Base-by-base conservation (phyloP, 257 asterid genomes). In the Fraxinus pennsylvanica region DNA sequence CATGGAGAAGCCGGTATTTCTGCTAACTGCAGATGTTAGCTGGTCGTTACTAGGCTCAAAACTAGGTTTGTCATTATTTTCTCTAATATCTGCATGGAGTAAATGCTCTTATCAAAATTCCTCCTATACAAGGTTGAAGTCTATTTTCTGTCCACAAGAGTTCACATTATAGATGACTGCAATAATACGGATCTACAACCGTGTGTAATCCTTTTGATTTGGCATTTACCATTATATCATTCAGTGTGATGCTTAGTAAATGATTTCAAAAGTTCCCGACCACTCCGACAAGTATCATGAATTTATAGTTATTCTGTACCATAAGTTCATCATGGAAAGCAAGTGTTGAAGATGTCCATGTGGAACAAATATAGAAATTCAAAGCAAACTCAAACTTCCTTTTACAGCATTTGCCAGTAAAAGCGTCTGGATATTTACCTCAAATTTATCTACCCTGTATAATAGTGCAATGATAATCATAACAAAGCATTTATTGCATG, bases 1-100 rank as follows among this genome's bases (percentile, higher is more conserved):
- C 14, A 6, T 59, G 67, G 52, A 21, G 66, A n/a, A 41, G 81
- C 4, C 54, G 7, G 63, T 39, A 52, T 29, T 73, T 73, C 80
- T 43, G 81, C 30, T 81, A 61, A 74, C 52, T 68, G 71, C 39
- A 67, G 50, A 72, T 45, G 43, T 30, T 27, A 57, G 57, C 76
- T 65, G 63, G 21, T 72, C 17, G 68, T 63, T 75, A 39, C 68
- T 27, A 30, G 41, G 32, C 54, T 72, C 67, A n/a, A 54, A 54
- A 59, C 14, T 22, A 59, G 67, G 67, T 59, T 59, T 21, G 29
- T 21, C 67, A 0, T 21, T 59, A 59, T 59, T 59, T 59, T 21
- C 67, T 6, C 27, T 8, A 21, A 59, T 59, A 59, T 59, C 13
- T 21, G 29, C 29, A 21, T 21, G 67, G 67, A 59, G 67, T 59